Evolutionary conservation across 768 basidiomycete genomes (phyloP), one percentile per base, ranked within the genome.

Genomic region (Asterophora parasitica): DNA sequence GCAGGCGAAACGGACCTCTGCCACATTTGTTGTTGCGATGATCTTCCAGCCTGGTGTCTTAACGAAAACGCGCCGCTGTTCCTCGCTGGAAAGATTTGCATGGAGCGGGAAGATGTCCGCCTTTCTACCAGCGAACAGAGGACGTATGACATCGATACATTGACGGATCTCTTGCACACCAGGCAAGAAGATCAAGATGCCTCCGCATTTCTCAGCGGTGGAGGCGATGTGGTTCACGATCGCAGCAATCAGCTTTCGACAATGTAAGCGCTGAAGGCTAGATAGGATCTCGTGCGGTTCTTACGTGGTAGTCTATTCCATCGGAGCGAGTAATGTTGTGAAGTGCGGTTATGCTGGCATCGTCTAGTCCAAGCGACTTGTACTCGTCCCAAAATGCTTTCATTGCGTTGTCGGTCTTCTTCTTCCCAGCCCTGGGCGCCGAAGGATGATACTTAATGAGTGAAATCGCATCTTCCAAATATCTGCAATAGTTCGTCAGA

Each of bases 1-100:
- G 4, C 27, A 12, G 23, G 23, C 15, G 8, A 7, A 23, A 60
- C 72, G 45, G 48, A 83, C 89, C 76, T 93, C 91, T 5, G 91
- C 91, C 26, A 97, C 88, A 59, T 96, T 96, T 3, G 94, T 96
- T 0, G 92, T 79, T 0, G 82, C 89, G 36, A 96, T 83, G 23
- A 95, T 78, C 63, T 95, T 95, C 77, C 92, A 85, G 31, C 71
- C 70, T 2, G 75, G 67, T 0, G 80, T 78, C 4, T 69, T 69
- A 7, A 74, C 65, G 59, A 96, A 97, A 1, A 93, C 86, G 7
- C 69, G 68, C 11, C 81, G 78, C 62, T 97, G 94, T 58, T 96
- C 92, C 10, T 85, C 81, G 32, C 73, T 86, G 0, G 91, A 82
- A 16, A 96, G 71, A 62, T 95, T 94, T 9, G 93, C 91, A 58